Conservation (phyloP, 169 alveolate genomes). For the Plasmodium reichenowi region DNA sequence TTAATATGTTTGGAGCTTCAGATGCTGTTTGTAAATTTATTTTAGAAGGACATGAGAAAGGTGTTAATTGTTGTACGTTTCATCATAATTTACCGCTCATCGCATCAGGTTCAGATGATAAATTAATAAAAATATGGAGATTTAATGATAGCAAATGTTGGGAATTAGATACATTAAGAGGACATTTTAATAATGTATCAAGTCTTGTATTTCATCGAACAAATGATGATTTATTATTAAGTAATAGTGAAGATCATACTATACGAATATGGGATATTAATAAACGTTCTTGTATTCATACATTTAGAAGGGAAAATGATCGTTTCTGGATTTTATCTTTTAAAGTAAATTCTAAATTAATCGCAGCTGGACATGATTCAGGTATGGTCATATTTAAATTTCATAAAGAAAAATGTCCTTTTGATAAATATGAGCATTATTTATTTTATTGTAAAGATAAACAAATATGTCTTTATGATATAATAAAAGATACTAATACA, state of each 20-base stretch:
- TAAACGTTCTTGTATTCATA: constrained; percentile 91
- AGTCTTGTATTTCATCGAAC: constrained; percentile 94
- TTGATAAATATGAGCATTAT: constrained; percentile 78
- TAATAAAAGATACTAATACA: constrained; percentile 15
- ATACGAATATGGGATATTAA: constrained; percentile 95
- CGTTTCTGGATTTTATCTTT: constrained; percentile 93
- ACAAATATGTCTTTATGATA: constrained; percentile 86
- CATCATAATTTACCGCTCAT: constrained; percentile 92
- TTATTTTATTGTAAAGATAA: constrained; percentile 87
- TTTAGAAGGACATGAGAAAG: constrained; percentile 97
- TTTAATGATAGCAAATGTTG: constrained; percentile 92
- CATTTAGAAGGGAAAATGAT: constrained; percentile 93
- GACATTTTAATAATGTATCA: constrained; percentile 96
- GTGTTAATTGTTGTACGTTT: constrained; percentile 97
- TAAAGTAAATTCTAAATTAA: constrained; percentile 90
- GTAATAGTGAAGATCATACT: constrained; percentile 96
- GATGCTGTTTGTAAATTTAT: constrained; percentile 89
- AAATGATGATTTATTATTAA: constrained; percentile 89
- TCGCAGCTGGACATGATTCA: constrained; percentile 96
- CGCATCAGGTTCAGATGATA: constrained; percentile 96
- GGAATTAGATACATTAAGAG: constrained; percentile 95
- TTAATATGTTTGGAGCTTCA: constrained; percentile 74
- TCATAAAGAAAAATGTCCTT: constrained; percentile 89
- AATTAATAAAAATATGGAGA: constrained; percentile 95
- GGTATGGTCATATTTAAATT: constrained; percentile 92